phyloP scores from a whole-genome alignment of 2,329 filamentous ascomycete species.

The Akanthomyces dipterigenus region DNA sequence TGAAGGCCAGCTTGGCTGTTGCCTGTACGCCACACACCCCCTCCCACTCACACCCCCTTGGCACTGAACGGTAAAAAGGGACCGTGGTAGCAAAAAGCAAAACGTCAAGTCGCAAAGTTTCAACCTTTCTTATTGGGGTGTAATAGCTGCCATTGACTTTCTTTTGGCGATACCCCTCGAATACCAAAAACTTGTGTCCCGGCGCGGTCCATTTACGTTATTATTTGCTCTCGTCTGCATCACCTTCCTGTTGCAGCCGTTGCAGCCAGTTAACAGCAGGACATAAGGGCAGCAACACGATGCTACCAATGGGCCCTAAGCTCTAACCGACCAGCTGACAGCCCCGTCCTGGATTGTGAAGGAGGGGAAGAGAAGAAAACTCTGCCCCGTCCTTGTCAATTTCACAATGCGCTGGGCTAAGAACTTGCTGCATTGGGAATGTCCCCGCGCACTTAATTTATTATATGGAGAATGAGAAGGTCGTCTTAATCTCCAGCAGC shows the following conservation, averaged over 20 bases:
- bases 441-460: not conserved
- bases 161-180: not conserved
- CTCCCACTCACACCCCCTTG: not conserved
- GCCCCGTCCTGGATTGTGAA: not conserved
- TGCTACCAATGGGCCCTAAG: not conserved
- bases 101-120: not conserved
- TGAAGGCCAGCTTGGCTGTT: not conserved
- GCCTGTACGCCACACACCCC: not conserved
- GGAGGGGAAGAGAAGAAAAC: not conserved
- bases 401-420: not conserved
- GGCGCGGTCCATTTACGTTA: not conserved
- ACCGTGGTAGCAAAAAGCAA: not conserved
- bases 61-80: not conserved
- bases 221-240: not conserved
- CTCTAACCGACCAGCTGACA: not conserved
- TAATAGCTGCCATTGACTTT: not conserved
- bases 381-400: not conserved
- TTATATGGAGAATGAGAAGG: not conserved
- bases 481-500: not conserved
- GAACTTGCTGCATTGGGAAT: not conserved
- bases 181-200: not conserved
- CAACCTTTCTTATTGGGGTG: not conserved
- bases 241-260: constrained; percentile 3
- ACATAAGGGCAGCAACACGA: not conserved
- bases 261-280: not conserved